Evolutionary conservation across 768 basidiomycete species (phyloP), one percentile per base, ranked within the genome.

Genomic region (Pseudohyphozyma bogoriensis): DNA sequence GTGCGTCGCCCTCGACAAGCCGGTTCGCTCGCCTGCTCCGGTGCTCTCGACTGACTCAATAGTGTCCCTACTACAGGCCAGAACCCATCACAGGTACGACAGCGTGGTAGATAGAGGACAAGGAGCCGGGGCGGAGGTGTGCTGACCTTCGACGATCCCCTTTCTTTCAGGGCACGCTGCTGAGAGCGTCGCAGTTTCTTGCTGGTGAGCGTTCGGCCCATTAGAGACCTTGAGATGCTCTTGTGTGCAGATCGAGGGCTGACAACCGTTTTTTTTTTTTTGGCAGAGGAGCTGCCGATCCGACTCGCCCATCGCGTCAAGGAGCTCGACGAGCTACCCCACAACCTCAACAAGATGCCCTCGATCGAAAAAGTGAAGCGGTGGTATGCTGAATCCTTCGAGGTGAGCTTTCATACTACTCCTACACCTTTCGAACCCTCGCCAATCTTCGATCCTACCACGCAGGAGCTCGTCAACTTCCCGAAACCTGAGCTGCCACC

Each of bases 301-400:
- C 83, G 95, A 22, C 80, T 99, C 24, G 91, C 91, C 0, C 95
- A 99, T 73, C 82, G 95, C 32, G 92, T 93, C 26, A 90, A 90
- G 73, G 95, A 99, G 74, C 82, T 99, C 32, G 90, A 96, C 67
- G 83, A 87, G 66, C 80, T 99, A 5, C 95, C 95, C 0, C 87
- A 96, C 75, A 86, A 88, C 57, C 79, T 99, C 53, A 85, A 84
- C 68, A 81, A 81, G 49, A 95, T 95, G 93, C 83, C 85, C 0
- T 87, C 86, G 40, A 96, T 99, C 65, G 82, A 83, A 59, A 91
- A 87, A 72, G 77, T 99, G 61, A 92, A 91, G 77, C 85, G 93
- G 70, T 99, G 95, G 95, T 99, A 99, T 74, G 93, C 93, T 1
- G 89, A 97, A 77, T 89, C 87, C 20, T 97, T 99, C 73, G 88